These are phyloP conservation scores for Dactylellina leptospora DNA, from an alignment of 2,329 filamentous ascomycete species.

Conservation along the genomic window DNA sequence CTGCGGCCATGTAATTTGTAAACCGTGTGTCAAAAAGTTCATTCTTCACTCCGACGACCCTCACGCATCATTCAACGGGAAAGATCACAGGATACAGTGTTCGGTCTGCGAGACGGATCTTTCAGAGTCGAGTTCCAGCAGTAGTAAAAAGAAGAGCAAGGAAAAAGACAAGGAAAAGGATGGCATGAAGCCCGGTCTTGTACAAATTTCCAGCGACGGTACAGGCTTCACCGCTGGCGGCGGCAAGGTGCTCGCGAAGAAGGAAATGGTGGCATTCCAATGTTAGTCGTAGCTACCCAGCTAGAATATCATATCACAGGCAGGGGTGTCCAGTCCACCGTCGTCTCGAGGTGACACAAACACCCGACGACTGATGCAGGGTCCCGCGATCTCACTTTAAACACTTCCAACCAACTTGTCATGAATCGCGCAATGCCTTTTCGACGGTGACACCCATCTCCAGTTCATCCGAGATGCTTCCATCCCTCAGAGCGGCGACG, in stretches of 20 bases:
- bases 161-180: conserved; percentile 64
- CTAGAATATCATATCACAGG: no score
- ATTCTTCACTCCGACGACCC: conserved; percentile 72
- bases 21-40: conserved; percentile 83
- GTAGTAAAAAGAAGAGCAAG: conserved; percentile 58
- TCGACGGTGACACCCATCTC: conserved; percentile 3
- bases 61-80: conserved; percentile 66
- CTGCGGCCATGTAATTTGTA: conserved; percentile 91
- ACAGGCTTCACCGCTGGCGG: conserved; percentile 94
- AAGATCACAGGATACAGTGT: conserved; percentile 70
- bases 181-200: conserved; percentile 74
- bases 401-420: not conserved
- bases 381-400: not conserved
- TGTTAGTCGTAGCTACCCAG: no score
- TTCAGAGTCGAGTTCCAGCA: conserved; percentile 64
- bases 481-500: conserved; percentile 3
- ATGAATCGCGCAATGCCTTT: not conserved
- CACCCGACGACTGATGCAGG: not conserved
- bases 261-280: conserved; percentile 80
- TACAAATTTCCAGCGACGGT: conserved; percentile 83
- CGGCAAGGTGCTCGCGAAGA: conserved; percentile 77
- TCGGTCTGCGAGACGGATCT: conserved; percentile 87
- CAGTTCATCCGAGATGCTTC: not conserved
- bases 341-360: not conserved
- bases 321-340: no score